phyloP scores from a whole-genome alignment of 495 filamentous ascomycete species.

The Talaromyces nanjingensis region DNA sequence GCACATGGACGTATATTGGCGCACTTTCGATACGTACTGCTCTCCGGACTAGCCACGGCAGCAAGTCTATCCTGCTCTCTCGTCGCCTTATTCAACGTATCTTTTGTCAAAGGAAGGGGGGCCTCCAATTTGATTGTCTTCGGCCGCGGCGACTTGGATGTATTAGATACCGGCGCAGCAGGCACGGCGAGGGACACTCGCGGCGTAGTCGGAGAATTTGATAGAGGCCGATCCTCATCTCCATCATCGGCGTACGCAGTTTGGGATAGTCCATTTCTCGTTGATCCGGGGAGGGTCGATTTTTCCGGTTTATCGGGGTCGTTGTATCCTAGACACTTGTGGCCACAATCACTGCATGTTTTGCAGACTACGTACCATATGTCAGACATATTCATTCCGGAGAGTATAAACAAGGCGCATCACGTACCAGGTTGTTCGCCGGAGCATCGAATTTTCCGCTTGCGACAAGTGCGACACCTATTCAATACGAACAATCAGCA shows the following conservation, averaged over 20 bases:
- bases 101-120: conserved; percentile 12
- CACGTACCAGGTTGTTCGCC: conserved; percentile 58
- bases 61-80: conserved; percentile 28
- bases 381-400: background rate
- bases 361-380: conserved; percentile 48
- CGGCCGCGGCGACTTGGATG: conserved; percentile 14
- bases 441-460: conserved; percentile 76
- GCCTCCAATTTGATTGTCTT: conserved; percentile 14
- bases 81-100: conserved; percentile 17
- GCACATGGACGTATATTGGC: background rate
- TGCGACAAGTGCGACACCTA: conserved; percentile 73
- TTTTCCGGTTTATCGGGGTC: conserved; percentile 27
- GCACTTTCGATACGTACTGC: conserved; percentile 21
- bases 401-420: background rate
- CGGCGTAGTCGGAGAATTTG: conserved; percentile 59
- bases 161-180: background rate
- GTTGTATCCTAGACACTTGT: conserved; percentile 62
- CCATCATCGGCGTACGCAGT: background rate
- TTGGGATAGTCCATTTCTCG: background rate
- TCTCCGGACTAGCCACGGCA: conserved; percentile 30
- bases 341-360: conserved; percentile 69
- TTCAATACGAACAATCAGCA: conserved; percentile 10
- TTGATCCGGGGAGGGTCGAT: conserved; percentile 18
- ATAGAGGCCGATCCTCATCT: conserved; percentile 36
- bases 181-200: conserved; percentile 25